phyloP scores from a whole-genome alignment of 2,329 filamentous ascomycete genomes.

The Calonectria naviculata region DNA sequence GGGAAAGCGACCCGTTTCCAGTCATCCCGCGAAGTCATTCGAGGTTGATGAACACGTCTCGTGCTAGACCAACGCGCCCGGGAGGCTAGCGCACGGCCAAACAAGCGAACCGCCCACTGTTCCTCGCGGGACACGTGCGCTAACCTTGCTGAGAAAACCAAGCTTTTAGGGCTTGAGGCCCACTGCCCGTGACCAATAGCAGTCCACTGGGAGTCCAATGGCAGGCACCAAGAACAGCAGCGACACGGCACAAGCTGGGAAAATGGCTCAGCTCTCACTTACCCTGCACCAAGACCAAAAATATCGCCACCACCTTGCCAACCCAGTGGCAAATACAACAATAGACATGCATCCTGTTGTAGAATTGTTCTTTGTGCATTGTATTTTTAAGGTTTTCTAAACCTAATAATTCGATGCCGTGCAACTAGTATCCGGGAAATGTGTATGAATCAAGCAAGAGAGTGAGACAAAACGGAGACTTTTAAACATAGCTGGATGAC shows the following conservation, averaged over 20 bases:
- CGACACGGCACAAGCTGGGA: not conserved
- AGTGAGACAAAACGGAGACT: not conserved
- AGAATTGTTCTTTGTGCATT: no score
- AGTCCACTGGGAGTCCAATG: not conserved
- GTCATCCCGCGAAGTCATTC: no score
- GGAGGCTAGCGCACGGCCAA: not conserved
- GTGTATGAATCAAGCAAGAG: no score
- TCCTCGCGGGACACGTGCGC: not conserved
- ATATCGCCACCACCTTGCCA: not conserved
- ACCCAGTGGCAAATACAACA: not conserved
- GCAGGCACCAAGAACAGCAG: not conserved
- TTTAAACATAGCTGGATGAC: no score
- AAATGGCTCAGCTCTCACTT: not conserved
- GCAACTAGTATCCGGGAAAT: no score
- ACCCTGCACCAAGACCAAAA: not conserved
- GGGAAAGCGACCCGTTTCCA: not conserved
- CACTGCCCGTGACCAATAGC: not conserved
- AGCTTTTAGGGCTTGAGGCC: not conserved
- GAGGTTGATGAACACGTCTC: not conserved
- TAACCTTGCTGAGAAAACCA: not conserved
- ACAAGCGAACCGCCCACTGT: not conserved
- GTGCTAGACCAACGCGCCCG: not conserved
- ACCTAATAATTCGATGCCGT: no score
- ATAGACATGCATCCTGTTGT: no score
- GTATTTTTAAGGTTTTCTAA: no score